Evolutionary conservation across 2,329 filamentous ascomycete genomes (phyloP).

Genomic region (Colletotrichum shisoi): DNA sequence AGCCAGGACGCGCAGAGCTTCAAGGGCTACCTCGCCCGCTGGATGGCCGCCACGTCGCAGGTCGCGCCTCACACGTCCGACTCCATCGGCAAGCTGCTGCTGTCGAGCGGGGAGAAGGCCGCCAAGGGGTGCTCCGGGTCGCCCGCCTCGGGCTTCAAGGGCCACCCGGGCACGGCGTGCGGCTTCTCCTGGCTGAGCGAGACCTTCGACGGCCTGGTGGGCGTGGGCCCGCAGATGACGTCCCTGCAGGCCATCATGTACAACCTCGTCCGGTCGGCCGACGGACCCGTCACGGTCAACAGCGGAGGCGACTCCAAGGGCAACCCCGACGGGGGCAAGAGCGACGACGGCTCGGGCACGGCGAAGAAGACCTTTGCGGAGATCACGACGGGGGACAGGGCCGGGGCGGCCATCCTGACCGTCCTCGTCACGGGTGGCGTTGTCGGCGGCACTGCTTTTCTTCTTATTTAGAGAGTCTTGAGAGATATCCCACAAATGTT

Average conservation of each 20-base stretch:
- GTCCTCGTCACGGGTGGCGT: conserved; percentile 60
- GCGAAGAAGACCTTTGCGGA: conserved; percentile 30
- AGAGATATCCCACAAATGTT: background rate
- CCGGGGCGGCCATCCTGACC: conserved; percentile 73
- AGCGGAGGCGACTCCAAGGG: conserved; percentile 62
- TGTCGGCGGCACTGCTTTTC: conserved; percentile 43
- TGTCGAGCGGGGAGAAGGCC: conserved; percentile 65
- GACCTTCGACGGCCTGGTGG: conserved; percentile 55
- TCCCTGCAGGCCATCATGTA: conserved; percentile 63
- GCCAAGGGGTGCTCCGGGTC: conserved; percentile 67
- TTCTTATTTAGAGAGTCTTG: conserved; percentile 15
- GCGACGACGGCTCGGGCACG: conserved; percentile 6
- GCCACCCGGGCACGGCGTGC: conserved; percentile 59
- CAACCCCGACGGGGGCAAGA: conserved; percentile 44
- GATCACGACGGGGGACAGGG: conserved; percentile 67
- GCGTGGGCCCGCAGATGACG: conserved; percentile 66
- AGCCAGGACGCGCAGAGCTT: conserved; percentile 76
- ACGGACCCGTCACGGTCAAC: conserved; percentile 54
- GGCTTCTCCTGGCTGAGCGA: conserved; percentile 68
- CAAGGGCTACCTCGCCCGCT: conserved; percentile 74
- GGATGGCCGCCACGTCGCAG: conserved; percentile 68
- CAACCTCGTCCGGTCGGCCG: conserved; percentile 54
- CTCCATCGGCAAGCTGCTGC: conserved; percentile 65
- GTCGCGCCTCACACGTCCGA: conserved; percentile 66
- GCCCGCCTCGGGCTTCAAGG: conserved; percentile 61